Percentiles rank a stretch among this genome's conserved stretches.
Evolutionary conservation across 2,329 filamentous ascomycete species (phyloP).

Genomic region (Ceratocystis eucalypticola): DNA sequence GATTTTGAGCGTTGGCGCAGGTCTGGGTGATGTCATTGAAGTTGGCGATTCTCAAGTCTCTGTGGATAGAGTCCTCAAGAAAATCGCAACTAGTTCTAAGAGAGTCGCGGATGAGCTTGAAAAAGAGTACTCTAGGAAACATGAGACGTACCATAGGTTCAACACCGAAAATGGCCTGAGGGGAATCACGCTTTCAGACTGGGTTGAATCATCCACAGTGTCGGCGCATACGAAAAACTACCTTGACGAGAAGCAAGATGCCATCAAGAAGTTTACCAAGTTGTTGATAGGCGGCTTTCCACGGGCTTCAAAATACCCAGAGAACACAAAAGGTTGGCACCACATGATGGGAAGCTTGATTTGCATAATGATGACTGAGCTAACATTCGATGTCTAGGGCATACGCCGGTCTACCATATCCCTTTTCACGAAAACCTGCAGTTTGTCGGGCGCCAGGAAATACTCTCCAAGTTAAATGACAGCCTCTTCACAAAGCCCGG

Average conservation of each 20-base stretch:
- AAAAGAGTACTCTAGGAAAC: constrained; percentile 20
- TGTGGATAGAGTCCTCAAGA: background rate
- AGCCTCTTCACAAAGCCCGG: background rate
- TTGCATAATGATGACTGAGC: background rate
- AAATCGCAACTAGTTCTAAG: background rate
- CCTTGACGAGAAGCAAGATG: constrained; percentile 16
- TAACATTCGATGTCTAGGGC: background rate
- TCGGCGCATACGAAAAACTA: constrained; percentile 22
- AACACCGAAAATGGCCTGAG: constrained; percentile 24
- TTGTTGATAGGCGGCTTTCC: background rate
- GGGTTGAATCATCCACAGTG: constrained; percentile 22
- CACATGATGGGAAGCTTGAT: no score
- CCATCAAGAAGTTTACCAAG: background rate
- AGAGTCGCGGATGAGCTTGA: background rate
- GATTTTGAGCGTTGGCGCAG: constrained; percentile 24
- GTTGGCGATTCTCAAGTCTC: constrained; percentile 16
- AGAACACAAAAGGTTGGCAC: no score
- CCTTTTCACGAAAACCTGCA: background rate
- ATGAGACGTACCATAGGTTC: constrained; percentile 22
- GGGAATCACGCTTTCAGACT: constrained; percentile 21
- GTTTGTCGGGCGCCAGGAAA: background rate
- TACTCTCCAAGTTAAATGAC: background rate
- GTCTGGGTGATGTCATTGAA: constrained; percentile 21
- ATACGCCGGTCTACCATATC: background rate
- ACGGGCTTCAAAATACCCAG: background rate